These are phyloP conservation scores for Aquanectria penicillioides DNA, from an alignment of 2,329 filamentous ascomycete species.

Conservation along the genomic window DNA sequence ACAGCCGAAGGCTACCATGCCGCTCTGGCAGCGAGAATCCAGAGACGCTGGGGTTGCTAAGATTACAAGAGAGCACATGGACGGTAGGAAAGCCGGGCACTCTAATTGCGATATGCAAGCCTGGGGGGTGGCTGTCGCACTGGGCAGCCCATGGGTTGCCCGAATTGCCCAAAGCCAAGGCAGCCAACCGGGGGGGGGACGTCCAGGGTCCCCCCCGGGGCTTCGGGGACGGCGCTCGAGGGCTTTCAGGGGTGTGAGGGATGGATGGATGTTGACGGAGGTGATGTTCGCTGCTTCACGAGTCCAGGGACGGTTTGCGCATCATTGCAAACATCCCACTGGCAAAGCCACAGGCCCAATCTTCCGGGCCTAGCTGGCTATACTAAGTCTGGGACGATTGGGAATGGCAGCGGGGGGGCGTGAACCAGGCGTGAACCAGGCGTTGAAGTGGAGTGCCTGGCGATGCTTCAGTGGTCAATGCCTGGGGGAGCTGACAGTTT, in stretches of 20 bases:
- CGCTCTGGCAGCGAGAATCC: not conserved
- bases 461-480: constrained; percentile 5
- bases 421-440: not conserved
- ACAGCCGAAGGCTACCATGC: not conserved
- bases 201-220: constrained; percentile 9
- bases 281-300: not conserved
- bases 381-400: constrained; percentile 4
- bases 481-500: not conserved
- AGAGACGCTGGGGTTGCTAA: constrained; percentile 12
- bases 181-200: constrained; percentile 9
- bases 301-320: constrained; percentile 7
- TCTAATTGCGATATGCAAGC: constrained; percentile 44
- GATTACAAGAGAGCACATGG: constrained; percentile 6
- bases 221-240: constrained; percentile 5
- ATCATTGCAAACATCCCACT: constrained; percentile 20
- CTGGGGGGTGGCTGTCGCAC: constrained; percentile 31
- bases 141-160: constrained; percentile 13
- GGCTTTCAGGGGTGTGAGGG: not conserved
- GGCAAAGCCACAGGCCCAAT: constrained; percentile 10
- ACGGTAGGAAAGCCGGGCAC: constrained; percentile 1
- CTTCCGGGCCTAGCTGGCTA: constrained; percentile 3
- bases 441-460: constrained; percentile 1
- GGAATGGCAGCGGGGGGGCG: constrained; percentile 14
- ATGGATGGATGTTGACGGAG: not conserved
- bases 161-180: not conserved